Evolutionary conservation across 176 grass and related monocot genomes (phyloP).

Genomic region (Cenchrus americanus): DNA sequence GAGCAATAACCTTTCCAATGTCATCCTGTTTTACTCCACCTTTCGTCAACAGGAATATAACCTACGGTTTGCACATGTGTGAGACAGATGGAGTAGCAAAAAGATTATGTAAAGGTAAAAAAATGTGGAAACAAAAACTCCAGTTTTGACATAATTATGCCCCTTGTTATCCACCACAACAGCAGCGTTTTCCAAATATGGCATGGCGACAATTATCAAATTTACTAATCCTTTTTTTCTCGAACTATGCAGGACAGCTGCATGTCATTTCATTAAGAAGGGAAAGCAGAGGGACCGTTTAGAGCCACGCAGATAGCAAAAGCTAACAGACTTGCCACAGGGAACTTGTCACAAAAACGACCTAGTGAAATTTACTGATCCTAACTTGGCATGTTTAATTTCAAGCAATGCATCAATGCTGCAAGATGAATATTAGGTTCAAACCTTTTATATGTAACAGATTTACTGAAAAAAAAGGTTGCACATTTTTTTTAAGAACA

Average conservation of each 20-base stretch:
- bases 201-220: not conserved
- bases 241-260: no score
- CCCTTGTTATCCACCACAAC: constrained; percentile 18
- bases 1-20: constrained; percentile 87
- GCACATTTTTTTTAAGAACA: not conserved
- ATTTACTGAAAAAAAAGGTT: not conserved
- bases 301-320: no score
- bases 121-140: not conserved
- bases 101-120: not conserved
- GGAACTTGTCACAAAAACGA: no score
- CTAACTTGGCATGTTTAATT: not conserved
- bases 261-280: no score
- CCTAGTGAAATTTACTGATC: not conserved
- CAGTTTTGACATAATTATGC: not conserved
- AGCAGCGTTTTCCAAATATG: not conserved
- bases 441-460: not conserved
- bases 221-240: not conserved
- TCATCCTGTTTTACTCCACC: constrained; percentile 75
- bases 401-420: constrained; percentile 15
- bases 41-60: constrained; percentile 87
- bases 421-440: not conserved
- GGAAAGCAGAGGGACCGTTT: no score
- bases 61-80: constrained; percentile 43
- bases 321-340: no score
- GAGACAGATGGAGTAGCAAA: constrained; percentile 28